phyloP scores from a whole-genome alignment of 805 yeast genomes.

The Cyberlindnera xylosilytica region DNA sequence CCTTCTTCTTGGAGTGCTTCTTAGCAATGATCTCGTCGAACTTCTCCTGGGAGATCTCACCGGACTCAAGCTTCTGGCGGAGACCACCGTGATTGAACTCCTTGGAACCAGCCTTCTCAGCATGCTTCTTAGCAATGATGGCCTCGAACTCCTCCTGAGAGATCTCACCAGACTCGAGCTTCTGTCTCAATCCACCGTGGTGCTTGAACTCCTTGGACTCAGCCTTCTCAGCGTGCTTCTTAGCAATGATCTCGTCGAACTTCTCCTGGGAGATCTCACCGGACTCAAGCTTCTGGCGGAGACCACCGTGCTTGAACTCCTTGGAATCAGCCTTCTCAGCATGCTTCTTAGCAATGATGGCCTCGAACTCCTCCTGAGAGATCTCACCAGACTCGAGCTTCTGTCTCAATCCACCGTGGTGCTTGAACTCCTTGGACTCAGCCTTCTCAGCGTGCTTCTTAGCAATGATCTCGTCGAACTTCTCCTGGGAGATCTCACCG shows the following conservation, averaged over 20 bases:
- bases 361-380: slow-evolving; percentile 2
- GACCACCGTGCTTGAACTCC: neutral
- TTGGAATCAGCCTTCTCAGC: neutral
- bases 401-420: neutral
- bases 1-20: neutral
- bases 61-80: neutral
- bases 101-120: too few relatives aligned
- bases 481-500: slow-evolving; percentile 3
- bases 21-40: neutral
- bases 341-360: neutral
- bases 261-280: slow-evolving; percentile 4
- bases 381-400: slow-evolving; percentile 1
- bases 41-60: slow-evolving; percentile 3
- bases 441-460: neutral
- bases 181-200: neutral
- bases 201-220: neutral
- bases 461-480: neutral
- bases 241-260: neutral
- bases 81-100: too few relatives aligned
- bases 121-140: neutral
- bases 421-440: too few relatives aligned
- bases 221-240: neutral
- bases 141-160: slow-evolving; percentile 2
- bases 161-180: neutral
- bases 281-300: neutral